Evolutionary conservation across 1,139 yeast genomes (phyloP), one percentile per base, ranked within the genome.

Genomic region (Scheffersomyces segobiensis): DNA sequence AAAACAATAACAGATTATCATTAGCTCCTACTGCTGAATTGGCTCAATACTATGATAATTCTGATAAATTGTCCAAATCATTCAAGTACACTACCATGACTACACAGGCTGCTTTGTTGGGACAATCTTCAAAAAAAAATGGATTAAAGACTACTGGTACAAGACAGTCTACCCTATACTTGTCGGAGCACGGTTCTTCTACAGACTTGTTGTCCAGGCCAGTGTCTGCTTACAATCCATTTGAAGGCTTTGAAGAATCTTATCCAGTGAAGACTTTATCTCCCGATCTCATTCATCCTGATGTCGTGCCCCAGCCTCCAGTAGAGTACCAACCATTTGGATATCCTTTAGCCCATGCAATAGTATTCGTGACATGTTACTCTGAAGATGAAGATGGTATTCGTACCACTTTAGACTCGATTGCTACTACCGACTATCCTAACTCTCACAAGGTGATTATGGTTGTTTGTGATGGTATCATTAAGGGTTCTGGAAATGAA

Each of bases 401-500:
- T 62, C 83, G 98, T 67, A 87, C 93, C 0, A 92, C 98, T 0
- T 76, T 93, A 65, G 98, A 95, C 72, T 93, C 98, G 1, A 72
- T 95, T 60, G 92, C 97, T 19, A 91, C 97, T 0, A 92, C 98
- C 2, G 97, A 91, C 64, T 95, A 89, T 71, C 98, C 98, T 60
- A 93, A 92, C 73, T 91, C 98, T 6, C 98, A 95, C 74, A 95
- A 93, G 73, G 76, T 95, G 63, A 79, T 95, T 55, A 77, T 93
- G 58, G 87, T 93, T 52, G 82, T 95, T 48, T 93, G 98, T 79
- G 99, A 95, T 77, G 99, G 99, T 68, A 68, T 93, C 47, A 88
- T 95, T 66, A 93, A 93, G 71, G 99, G 99, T 66, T 87, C 97
- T 20, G 98, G 98, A 54, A 93, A 93, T 72, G 93, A 87, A 58